Conservation (phyloP, 2,329 filamentous ascomycete genomes). For the Aspergillus puulaauensis region DNA sequence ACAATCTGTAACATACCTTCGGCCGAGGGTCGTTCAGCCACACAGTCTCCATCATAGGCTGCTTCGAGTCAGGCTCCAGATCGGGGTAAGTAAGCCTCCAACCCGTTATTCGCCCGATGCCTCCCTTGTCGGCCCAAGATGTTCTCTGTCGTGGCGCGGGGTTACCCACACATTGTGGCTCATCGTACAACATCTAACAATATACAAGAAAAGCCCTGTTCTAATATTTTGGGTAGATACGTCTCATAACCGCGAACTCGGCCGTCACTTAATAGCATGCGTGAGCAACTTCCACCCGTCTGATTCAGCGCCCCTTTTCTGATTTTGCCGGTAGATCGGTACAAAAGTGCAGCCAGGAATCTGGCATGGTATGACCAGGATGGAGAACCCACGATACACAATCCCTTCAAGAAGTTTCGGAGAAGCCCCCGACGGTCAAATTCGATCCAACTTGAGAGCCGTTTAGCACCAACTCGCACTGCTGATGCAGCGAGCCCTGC, state of each 20-base stretch:
- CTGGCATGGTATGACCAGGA: slow-evolving; percentile 45
- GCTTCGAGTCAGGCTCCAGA: not conserved
- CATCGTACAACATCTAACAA: not conserved
- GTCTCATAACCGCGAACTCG: no score
- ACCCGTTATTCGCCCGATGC: not conserved
- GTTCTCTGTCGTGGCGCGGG: not conserved
- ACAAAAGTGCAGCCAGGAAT: slow-evolving; percentile 36
- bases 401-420: slow-evolving; percentile 44
- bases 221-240: no score
- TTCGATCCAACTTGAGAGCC: slow-evolving; percentile 32
- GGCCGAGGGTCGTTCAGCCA: not conserved
- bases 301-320: not conserved
- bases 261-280: not conserved
- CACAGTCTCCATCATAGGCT: not conserved
- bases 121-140: not conserved
- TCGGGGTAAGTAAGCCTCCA: not conserved
- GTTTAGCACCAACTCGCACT: slow-evolving; percentile 21
- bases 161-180: not conserved
- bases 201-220: not conserved
- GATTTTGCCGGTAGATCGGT: slow-evolving; percentile 33
- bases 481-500: slow-evolving; percentile 24
- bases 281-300: not conserved
- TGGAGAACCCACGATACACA: slow-evolving; percentile 35
- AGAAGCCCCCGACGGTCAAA: slow-evolving; percentile 25
- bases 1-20: not conserved